Conservation (phyloP, 2,329 filamentous ascomycete genomes). For the Ophiocordyceps polyrhachis-furcata region DNA sequence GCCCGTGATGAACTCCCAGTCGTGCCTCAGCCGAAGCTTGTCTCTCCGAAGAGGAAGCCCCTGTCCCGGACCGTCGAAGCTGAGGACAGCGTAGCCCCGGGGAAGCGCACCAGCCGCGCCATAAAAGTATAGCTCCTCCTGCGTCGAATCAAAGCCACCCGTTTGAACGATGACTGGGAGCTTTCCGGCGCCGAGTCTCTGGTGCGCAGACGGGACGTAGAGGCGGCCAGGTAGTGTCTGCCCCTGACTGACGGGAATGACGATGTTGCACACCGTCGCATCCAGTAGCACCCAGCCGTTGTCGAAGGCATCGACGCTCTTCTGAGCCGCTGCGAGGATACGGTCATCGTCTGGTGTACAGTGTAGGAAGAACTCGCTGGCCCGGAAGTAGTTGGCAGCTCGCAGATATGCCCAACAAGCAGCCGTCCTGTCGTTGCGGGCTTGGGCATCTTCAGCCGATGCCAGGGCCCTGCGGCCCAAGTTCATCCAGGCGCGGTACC, state of each 20-base stretch:
- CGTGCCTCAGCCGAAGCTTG: slow-evolving; percentile 13
- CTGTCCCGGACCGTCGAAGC: slow-evolving; percentile 27
- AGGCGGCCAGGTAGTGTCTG: slow-evolving; percentile 17
- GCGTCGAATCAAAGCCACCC: slow-evolving; percentile 16
- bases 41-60: slow-evolving; percentile 15
- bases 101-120: slow-evolving; percentile 7
- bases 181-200: slow-evolving; percentile 8
- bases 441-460: slow-evolving; percentile 15
- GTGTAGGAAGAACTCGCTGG: slow-evolving; percentile 14
- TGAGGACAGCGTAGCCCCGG: slow-evolving; percentile 23
- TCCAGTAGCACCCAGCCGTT: slow-evolving; percentile 12
- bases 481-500: slow-evolving; percentile 17
- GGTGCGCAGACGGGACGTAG: slow-evolving; percentile 12
- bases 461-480: slow-evolving; percentile 13
- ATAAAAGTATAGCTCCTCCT: slow-evolving; percentile 22
- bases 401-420: slow-evolving; percentile 20
- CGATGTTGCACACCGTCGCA: slow-evolving; percentile 9
- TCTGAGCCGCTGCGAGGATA: slow-evolving; percentile 9
- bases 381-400: slow-evolving; percentile 20
- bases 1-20: slow-evolving; percentile 17
- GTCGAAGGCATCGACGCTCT: slow-evolving; percentile 8
- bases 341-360: slow-evolving; percentile 8
- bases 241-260: slow-evolving; percentile 19
- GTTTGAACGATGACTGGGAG: slow-evolving; percentile 16
- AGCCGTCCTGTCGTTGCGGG: slow-evolving; percentile 9